Evolutionary conservation across 176 grass and related monocot genomes (phyloP), one percentile per base, ranked within the genome.

Genomic region (Hsuehochloa calcarea): DNA sequence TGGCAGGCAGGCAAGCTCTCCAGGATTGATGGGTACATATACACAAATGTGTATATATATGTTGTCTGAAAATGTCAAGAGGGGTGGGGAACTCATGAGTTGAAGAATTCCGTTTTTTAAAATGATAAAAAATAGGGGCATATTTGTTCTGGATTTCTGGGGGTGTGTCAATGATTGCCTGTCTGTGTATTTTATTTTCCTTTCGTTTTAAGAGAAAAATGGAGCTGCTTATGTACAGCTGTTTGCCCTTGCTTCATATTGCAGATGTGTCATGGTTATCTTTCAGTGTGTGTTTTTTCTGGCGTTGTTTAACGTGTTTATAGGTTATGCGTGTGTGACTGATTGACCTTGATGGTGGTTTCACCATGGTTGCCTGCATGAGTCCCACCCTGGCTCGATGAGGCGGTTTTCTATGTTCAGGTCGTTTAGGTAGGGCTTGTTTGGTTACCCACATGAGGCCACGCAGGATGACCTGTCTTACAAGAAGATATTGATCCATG

Each of bases 121-220:
- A 85, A 70, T 79, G 65, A 25, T 86, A 49, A 49, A 41, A 25
- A 78, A 34, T 77, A 68, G 50, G 37, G 72, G 56, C 45, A 37
- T 52, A 70, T 46, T 46, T 46, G 44, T 13, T 46, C 10, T 46
- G 10, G 44, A 46, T 10, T 13, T 46, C 10, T 46, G 10, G 44
- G 44, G 44, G 44, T 46, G 10, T 46, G 44, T 46, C 51, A 70
- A 70, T 79, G 19, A 85, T 85, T 79, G 72, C 65, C 20, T 82
- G 10, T 68, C 34, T 61, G 6, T 83, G 19, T 16, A 4, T 49
- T 60, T 59, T 52, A 5, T 34, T 77, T 58, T 16, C 2, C 25
- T 68, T 58, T 44, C 16, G 1, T 31, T 4, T 59, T 38, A 39
- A 31, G 15, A 16, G 16, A 65, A 50, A 38, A 5, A 27, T 2